phyloP scores from a whole-genome alignment of 495 filamentous ascomycete species.

The Xylaria curta region DNA sequence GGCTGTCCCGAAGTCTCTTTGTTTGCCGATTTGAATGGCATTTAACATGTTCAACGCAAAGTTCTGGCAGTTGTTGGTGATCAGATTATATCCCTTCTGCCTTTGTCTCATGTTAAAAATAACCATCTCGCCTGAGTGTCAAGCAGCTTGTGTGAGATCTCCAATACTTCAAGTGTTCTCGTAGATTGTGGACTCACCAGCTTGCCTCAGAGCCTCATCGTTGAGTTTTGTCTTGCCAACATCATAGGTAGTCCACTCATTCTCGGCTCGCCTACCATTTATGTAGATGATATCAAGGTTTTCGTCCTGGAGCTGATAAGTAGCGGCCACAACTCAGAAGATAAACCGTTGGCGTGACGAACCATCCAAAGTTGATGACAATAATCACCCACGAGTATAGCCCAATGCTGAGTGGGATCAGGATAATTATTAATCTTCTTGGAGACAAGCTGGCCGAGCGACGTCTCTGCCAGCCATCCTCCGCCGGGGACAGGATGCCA shows the following conservation, averaged over 20 bases:
- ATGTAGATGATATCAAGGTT: slow-evolving; percentile 53
- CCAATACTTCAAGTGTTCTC: neutral
- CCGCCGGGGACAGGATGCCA: slow-evolving; percentile 57
- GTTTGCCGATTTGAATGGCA: slow-evolving; percentile 49
- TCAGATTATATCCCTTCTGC: slow-evolving; percentile 52
- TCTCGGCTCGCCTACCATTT: slow-evolving; percentile 43
- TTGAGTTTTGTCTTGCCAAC: slow-evolving; percentile 55
- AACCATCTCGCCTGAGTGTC: slow-evolving; percentile 46
- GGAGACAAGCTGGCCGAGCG: slow-evolving; percentile 50
- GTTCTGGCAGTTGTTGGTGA: slow-evolving; percentile 58
- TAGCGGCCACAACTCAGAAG: neutral
- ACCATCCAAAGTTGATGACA: slow-evolving; percentile 54
- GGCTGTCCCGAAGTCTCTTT: slow-evolving; percentile 49
- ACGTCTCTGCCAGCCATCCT: slow-evolving; percentile 53
- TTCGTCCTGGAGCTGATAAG: slow-evolving; percentile 46
- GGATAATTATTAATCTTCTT: slow-evolving; percentile 50
- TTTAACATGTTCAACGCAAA: slow-evolving; percentile 51
- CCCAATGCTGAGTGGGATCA: slow-evolving; percentile 60
- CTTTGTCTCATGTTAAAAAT: slow-evolving; percentile 50
- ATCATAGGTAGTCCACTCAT: slow-evolving; percentile 48
- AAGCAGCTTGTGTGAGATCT: slow-evolving; percentile 13
- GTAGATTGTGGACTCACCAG: slow-evolving; percentile 37
- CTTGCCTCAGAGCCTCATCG: slow-evolving; percentile 52
- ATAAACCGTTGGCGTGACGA: slow-evolving; percentile 2
- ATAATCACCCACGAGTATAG: slow-evolving; percentile 54